phyloP scores from a whole-genome alignment of 2,329 filamentous ascomycete genomes.

The Arachnomyces sp. region DNA sequence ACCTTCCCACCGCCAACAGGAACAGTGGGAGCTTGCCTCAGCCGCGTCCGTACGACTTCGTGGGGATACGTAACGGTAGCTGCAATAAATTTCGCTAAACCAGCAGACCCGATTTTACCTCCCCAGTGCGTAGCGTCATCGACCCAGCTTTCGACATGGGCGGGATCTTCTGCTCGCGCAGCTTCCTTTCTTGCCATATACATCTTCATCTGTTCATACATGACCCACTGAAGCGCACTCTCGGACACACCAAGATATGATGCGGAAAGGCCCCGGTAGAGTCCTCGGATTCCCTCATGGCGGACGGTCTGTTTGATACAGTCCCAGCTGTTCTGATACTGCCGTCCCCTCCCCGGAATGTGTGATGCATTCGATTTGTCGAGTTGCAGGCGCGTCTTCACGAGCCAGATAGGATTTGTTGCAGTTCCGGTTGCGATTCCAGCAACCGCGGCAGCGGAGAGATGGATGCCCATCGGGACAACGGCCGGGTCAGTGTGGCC shows the following conservation, averaged over 20 bases:
- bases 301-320: constrained; percentile 76
- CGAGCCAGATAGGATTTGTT: constrained; percentile 93
- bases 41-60: constrained; percentile 69
- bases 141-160: constrained; percentile 59
- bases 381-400: constrained; percentile 87
- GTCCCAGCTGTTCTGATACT: constrained; percentile 82
- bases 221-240: constrained; percentile 83
- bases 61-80: constrained; percentile 84
- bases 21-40: constrained; percentile 82
- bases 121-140: constrained; percentile 71
- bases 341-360: constrained; percentile 48
- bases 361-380: constrained; percentile 71
- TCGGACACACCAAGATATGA: constrained; percentile 88
- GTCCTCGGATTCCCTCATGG: constrained; percentile 69
- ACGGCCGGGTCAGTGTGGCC: constrained; percentile 30
- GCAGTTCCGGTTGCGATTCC: constrained; percentile 82
- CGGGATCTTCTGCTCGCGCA: constrained; percentile 47
- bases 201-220: constrained; percentile 88
- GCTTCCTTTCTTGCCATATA: constrained; percentile 58
- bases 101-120: constrained; percentile 71
- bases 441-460: constrained; percentile 66
- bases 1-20: constrained; percentile 56
- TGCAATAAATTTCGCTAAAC: constrained; percentile 71
- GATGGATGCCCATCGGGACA: constrained; percentile 61
- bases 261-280: constrained; percentile 86